A percentile compares a stretch with the other conserved stretches of the same genome.
Conservation (phyloP, 2,329 filamentous ascomycete species). For the Ophiostoma piceae region DNA sequence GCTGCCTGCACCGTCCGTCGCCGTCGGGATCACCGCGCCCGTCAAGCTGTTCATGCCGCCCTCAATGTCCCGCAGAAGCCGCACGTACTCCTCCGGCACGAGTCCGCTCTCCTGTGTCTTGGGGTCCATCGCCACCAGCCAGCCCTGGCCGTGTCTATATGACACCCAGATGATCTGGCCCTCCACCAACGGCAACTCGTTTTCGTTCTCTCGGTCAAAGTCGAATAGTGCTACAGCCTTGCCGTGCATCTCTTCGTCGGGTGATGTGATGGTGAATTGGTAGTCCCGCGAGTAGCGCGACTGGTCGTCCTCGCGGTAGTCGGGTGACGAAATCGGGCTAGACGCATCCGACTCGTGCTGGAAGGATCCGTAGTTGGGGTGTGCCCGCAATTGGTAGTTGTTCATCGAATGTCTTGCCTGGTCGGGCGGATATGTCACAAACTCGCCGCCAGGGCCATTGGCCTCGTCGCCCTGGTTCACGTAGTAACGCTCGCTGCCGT, state of each 20-base stretch:
- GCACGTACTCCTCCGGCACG: constrained; percentile 94
- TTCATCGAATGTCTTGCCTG: constrained; percentile 55
- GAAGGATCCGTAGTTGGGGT: constrained; percentile 43
- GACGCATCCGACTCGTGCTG: constrained; percentile 54
- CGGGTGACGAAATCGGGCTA: constrained; percentile 55
- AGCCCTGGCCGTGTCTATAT: constrained; percentile 92
- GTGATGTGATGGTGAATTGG: constrained; percentile 89
- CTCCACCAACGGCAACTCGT: constrained; percentile 86
- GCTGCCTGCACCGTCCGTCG: constrained; percentile 44
- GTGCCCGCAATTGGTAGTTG: constrained; percentile 43
- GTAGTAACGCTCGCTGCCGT: constrained; percentile 71
- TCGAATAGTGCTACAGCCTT: constrained; percentile 94
- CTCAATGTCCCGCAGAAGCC: constrained; percentile 86
- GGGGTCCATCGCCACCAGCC: constrained; percentile 94
- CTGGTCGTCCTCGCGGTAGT: constrained; percentile 58
- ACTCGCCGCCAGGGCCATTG: constrained; percentile 72
- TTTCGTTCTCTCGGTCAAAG: constrained; percentile 92
- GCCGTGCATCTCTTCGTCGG: constrained; percentile 96
- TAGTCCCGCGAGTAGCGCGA: constrained; percentile 86
- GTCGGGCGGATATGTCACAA: constrained; percentile 69
- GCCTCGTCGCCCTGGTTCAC: constrained; percentile 66
- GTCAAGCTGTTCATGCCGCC: constrained; percentile 74
- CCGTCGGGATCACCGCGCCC: constrained; percentile 34
- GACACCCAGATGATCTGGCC: constrained; percentile 96
- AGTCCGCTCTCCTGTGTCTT: constrained; percentile 90